These are phyloP conservation scores for Hondaea fermentalgiana DNA, from an alignment of 108 stramenopile genomes.

Conservation along the genomic window DNA sequence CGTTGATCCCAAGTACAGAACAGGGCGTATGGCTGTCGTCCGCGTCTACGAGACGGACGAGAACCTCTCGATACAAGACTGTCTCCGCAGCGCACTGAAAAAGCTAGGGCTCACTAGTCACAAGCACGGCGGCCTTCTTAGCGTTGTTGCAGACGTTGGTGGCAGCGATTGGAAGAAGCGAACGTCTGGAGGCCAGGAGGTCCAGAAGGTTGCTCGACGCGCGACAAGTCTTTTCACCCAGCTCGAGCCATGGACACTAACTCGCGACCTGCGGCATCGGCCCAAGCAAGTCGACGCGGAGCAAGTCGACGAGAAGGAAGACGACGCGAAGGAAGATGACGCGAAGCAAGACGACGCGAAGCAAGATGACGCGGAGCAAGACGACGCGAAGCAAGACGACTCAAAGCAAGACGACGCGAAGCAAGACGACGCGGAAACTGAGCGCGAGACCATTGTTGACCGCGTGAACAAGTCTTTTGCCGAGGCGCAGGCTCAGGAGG, in stretches of 20 bases:
- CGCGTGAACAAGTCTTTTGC: not conserved
- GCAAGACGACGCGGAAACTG: not conserved
- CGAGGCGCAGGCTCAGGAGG: not conserved
- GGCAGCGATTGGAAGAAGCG: not conserved
- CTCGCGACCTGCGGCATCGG: not conserved
- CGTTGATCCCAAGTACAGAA: not conserved
- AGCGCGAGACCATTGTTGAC: not conserved
- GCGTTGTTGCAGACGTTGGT: not conserved
- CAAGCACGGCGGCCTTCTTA: not conserved
- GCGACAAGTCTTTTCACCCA: not conserved
- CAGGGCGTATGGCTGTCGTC: not conserved
- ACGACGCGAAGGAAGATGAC: no score
- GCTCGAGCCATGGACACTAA: not conserved
- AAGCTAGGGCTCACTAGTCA: not conserved
- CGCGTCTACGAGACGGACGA: not conserved
- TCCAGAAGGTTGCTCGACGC: not conserved
- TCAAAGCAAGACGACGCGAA: not conserved
- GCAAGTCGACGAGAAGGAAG: no score
- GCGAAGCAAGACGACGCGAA: no score
- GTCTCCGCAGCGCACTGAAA: not conserved
- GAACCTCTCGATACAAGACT: not conserved
- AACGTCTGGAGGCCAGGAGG: no score
- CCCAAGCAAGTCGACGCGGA: no score
- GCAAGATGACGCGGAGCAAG: no score
- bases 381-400: no score